These are phyloP conservation scores for Neurospora tetraspora DNA, from an alignment of 495 filamentous ascomycete genomes.

Conservation along the genomic window DNA sequence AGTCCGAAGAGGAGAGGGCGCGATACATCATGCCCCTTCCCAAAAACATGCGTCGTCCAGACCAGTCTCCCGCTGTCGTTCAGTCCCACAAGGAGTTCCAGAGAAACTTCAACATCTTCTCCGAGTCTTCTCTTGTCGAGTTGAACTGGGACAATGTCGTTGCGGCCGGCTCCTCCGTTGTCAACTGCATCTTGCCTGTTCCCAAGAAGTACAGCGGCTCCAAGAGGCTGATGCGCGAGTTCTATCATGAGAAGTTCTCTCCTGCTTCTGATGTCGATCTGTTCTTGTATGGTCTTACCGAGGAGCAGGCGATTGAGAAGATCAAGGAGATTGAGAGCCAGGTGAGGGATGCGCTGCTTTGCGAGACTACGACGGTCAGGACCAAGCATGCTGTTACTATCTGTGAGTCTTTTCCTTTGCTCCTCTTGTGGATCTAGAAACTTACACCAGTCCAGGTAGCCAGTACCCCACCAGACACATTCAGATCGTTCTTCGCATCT, in stretches of 20 bases:
- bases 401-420: slow-evolving; percentile 15
- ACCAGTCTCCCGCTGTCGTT: slow-evolving; percentile 57
- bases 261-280: slow-evolving; percentile 80
- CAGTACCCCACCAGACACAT: slow-evolving; percentile 77
- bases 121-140: slow-evolving; percentile 51
- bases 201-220: slow-evolving; percentile 51
- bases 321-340: slow-evolving; percentile 65
- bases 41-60: slow-evolving; percentile 44
- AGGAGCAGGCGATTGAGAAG: slow-evolving; percentile 66
- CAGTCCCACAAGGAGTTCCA: slow-evolving; percentile 55
- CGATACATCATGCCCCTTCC: slow-evolving; percentile 63
- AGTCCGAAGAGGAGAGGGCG: slow-evolving; percentile 48
- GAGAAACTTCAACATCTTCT: slow-evolving; percentile 69
- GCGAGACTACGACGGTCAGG: slow-evolving; percentile 64
- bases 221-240: slow-evolving; percentile 57
- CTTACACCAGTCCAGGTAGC: slow-evolving; percentile 32
- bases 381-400: slow-evolving; percentile 83
- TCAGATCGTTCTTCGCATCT: slow-evolving; percentile 72
- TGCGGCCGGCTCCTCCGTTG: slow-evolving; percentile 65
- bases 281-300: slow-evolving; percentile 68
- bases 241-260: slow-evolving; percentile 68
- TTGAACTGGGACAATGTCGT: slow-evolving; percentile 72
- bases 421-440: not conserved
- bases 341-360: slow-evolving; percentile 61
- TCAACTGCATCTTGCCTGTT: slow-evolving; percentile 63